phyloP scores from a whole-genome alignment of 2,329 filamentous ascomycete species.

The Paecilomyces sp. region DNA sequence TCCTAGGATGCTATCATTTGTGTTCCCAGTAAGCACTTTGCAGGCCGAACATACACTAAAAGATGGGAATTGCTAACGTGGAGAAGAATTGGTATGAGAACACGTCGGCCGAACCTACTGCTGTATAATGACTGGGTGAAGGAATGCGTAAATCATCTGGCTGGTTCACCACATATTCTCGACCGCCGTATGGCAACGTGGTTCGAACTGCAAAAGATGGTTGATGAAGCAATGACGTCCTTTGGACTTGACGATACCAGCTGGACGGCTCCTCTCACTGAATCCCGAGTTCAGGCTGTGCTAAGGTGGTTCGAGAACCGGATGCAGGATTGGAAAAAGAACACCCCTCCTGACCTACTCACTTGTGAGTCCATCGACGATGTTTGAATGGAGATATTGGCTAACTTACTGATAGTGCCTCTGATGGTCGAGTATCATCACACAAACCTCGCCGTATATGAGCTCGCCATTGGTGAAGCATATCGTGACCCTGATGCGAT shows the following conservation, averaged over 20 bases:
- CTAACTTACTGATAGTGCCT: slow-evolving; percentile 12
- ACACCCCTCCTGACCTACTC: slow-evolving; percentile 18
- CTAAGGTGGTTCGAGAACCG: slow-evolving; percentile 29
- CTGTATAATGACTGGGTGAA: slow-evolving; percentile 29
- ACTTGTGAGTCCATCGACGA: slow-evolving; percentile 14
- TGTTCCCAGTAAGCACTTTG: slow-evolving; percentile 18
- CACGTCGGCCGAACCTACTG: slow-evolving; percentile 26
- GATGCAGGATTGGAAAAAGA: slow-evolving; percentile 26
- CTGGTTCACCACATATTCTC: slow-evolving; percentile 19
- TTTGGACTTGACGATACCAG: slow-evolving; percentile 30
- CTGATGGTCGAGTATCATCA: slow-evolving; percentile 24
- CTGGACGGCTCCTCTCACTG: slow-evolving; percentile 21
- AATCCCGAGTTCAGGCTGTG: slow-evolving; percentile 26
- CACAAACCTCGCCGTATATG: slow-evolving; percentile 24
- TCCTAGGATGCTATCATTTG: slow-evolving; percentile 27
- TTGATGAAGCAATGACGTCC: slow-evolving; percentile 26
- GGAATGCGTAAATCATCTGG: slow-evolving; percentile 23
- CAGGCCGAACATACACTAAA: background rate
- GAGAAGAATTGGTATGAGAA: slow-evolving; percentile 28
- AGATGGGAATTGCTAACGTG: slow-evolving; percentile 1
- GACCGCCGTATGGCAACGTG: slow-evolving; percentile 25
- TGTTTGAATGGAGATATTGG: background rate
- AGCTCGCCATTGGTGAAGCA: slow-evolving; percentile 26
- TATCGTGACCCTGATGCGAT: slow-evolving; percentile 29
- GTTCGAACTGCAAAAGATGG: slow-evolving; percentile 28